These are phyloP conservation scores for Calcarisporium arbuscula DNA, from an alignment of 2,329 filamentous ascomycete genomes.

Conservation along the genomic window DNA sequence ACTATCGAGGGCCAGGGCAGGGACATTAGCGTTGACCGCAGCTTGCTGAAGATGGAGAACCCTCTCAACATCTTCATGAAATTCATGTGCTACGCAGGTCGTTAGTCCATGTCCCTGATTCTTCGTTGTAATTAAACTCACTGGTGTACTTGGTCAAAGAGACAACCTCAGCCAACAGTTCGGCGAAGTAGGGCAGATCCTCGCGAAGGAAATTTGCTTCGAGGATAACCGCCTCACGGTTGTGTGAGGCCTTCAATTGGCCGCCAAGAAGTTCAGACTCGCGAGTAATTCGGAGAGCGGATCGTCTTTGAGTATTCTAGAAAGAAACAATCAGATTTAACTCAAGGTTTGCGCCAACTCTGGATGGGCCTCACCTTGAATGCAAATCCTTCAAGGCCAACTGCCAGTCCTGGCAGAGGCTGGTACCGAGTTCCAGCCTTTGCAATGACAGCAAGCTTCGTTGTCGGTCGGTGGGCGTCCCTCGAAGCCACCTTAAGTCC, in stretches of 20 bases:
- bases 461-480: slow-evolving; percentile 81
- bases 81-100: slow-evolving; percentile 65
- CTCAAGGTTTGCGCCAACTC: slow-evolving; percentile 22
- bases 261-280: slow-evolving; percentile 94
- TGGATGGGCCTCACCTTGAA: slow-evolving; percentile 66
- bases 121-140: slow-evolving; percentile 31
- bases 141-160: slow-evolving; percentile 79
- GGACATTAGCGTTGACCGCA: slow-evolving; percentile 55
- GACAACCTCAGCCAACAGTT: slow-evolving; percentile 88
- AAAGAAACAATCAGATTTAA: slow-evolving; percentile 39
- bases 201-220: slow-evolving; percentile 92
- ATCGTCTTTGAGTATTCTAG: slow-evolving; percentile 80
- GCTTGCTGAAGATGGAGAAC: slow-evolving; percentile 74
- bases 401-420: slow-evolving; percentile 79
- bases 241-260: slow-evolving; percentile 81
- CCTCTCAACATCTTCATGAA: slow-evolving; percentile 78
- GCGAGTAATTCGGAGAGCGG: slow-evolving; percentile 85
- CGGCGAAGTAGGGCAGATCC: slow-evolving; percentile 95
- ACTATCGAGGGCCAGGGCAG: slow-evolving; percentile 72
- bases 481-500: slow-evolving; percentile 91
- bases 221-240: slow-evolving; percentile 86
- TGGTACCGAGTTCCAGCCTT: slow-evolving; percentile 95
- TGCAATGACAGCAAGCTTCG: slow-evolving; percentile 83
- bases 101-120: slow-evolving; percentile 9
- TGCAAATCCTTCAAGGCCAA: slow-evolving; percentile 88